These are phyloP conservation scores for Fraxinus xanthoxyloides DNA, from an alignment of 305 asterid genomes.

Conservation along the genomic window DNA sequence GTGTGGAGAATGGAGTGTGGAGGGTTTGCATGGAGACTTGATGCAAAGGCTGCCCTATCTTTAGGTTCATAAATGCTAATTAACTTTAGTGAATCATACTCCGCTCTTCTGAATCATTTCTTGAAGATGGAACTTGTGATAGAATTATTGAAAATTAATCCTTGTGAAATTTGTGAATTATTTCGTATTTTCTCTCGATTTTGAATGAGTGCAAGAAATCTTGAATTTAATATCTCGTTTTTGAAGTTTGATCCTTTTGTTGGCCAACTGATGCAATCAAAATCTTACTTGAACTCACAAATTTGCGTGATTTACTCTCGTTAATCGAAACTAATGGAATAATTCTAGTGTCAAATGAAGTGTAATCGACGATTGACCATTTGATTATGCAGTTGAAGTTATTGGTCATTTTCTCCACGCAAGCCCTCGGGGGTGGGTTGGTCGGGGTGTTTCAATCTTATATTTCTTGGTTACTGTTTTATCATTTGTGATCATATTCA, in stretches of 20 bases:
- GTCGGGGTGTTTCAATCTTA: not conserved
- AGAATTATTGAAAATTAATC: not conserved
- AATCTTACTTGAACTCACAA: too few species aligned
- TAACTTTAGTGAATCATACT: not conserved
- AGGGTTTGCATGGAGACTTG: conserved; percentile 83
- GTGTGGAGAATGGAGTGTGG: conserved; percentile 74
- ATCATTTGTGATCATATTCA: not conserved
- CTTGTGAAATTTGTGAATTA: not conserved
- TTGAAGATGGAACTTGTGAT: not conserved
- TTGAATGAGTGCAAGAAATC: not conserved
- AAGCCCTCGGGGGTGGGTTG: not conserved
- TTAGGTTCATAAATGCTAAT: conserved; percentile 31
- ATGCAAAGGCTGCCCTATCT: conserved; percentile 61
- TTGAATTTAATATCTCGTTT: not conserved
- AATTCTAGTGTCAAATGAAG: too few species aligned
- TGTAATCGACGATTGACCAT: not conserved
- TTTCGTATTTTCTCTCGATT: not conserved
- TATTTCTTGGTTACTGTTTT: not conserved
- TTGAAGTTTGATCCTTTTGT: not conserved
- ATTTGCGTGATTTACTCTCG: not conserved
- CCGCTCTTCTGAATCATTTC: not conserved
- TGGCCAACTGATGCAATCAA: not conserved
- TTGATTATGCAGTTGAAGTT: not conserved
- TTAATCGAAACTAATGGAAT: not conserved
- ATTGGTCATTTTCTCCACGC: not conserved